A percentile compares a stretch with the other conserved stretches of the same genome.
phyloP scores from a whole-genome alignment of 148 eudicot species.

The Cornus suecica region DNA sequence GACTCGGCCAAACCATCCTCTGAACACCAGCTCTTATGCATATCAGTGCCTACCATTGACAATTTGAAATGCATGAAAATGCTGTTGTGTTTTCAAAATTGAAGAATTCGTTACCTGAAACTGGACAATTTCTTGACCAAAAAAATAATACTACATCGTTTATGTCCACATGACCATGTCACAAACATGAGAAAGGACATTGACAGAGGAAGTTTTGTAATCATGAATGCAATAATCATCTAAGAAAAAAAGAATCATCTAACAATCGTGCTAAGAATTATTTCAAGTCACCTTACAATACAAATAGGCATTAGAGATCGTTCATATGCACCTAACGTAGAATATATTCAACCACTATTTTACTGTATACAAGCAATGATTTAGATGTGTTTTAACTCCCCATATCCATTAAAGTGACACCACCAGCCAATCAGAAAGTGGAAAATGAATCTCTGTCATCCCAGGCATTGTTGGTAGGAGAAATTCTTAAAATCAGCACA shows the following conservation, averaged over 20 bases:
- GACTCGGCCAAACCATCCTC: too few relatives aligned
- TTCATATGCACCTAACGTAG: not conserved
- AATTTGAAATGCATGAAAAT: too few relatives aligned
- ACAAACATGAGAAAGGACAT: too few relatives aligned
- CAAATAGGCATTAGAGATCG: not conserved
- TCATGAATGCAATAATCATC: not conserved
- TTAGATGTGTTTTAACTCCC: not conserved
- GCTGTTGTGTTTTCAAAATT: too few relatives aligned
- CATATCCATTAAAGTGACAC: not conserved
- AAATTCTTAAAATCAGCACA: too few relatives aligned
- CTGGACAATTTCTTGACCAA: too few relatives aligned
- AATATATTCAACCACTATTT: not conserved
- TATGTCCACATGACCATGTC: too few relatives aligned
- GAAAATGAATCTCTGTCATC: not conserved
- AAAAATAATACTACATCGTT: too few relatives aligned
- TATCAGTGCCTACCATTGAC: too few relatives aligned
- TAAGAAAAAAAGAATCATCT: not conserved
- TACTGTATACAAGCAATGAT: not conserved
- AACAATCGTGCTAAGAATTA: not conserved
- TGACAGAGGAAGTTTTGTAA: not conserved
- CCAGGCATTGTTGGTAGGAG: not conserved
- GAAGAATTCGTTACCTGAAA: too few relatives aligned
- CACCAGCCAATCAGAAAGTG: not conserved
- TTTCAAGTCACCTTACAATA: not conserved
- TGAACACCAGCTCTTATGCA: too few relatives aligned